Percentiles rank a stretch among this genome's conserved stretches.
Evolutionary conservation across 2,329 filamentous ascomycete species (phyloP).

Genomic region (Arthrobotrys iridis): DNA sequence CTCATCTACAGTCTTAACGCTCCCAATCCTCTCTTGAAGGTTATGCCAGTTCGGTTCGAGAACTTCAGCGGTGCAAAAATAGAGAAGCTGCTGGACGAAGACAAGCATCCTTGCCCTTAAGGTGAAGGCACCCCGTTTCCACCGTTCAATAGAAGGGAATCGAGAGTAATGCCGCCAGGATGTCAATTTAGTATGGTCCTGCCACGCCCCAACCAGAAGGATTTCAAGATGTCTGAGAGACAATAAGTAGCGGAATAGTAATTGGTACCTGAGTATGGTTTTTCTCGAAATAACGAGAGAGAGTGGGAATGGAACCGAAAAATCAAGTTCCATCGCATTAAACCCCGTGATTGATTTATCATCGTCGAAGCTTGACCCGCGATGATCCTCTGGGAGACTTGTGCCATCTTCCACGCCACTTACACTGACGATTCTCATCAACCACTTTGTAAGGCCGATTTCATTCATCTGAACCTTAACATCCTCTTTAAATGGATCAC

Average conservation of each 20-base stretch:
- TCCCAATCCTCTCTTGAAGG: slow-evolving; percentile 64
- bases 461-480: slow-evolving; percentile 98
- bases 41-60: slow-evolving; percentile 97
- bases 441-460: slow-evolving; percentile 86
- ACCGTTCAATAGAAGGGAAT: slow-evolving; percentile 79
- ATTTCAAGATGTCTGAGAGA: slow-evolving; percentile 89
- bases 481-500: slow-evolving; percentile 98
- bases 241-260: slow-evolving; percentile 91
- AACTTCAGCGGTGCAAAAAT: slow-evolving; percentile 96
- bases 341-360: slow-evolving; percentile 90
- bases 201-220: slow-evolving; percentile 86
- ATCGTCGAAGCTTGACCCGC: slow-evolving; percentile 75
- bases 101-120: slow-evolving; percentile 92
- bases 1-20: slow-evolving; percentile 89
- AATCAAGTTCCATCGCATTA: slow-evolving; percentile 92
- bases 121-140: slow-evolving; percentile 93
- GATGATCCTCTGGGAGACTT: slow-evolving; percentile 71
- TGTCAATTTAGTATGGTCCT: slow-evolving; percentile 81
- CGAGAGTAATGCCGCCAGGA: slow-evolving; percentile 85
- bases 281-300: slow-evolving; percentile 95
- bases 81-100: slow-evolving; percentile 94
- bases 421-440: slow-evolving; percentile 96
- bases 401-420: slow-evolving; percentile 79
- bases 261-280: slow-evolving; percentile 95
- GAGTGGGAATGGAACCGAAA: slow-evolving; percentile 91